phyloP scores from a whole-genome alignment of 2,329 filamentous ascomycete genomes.

The Neonectria hederae region DNA sequence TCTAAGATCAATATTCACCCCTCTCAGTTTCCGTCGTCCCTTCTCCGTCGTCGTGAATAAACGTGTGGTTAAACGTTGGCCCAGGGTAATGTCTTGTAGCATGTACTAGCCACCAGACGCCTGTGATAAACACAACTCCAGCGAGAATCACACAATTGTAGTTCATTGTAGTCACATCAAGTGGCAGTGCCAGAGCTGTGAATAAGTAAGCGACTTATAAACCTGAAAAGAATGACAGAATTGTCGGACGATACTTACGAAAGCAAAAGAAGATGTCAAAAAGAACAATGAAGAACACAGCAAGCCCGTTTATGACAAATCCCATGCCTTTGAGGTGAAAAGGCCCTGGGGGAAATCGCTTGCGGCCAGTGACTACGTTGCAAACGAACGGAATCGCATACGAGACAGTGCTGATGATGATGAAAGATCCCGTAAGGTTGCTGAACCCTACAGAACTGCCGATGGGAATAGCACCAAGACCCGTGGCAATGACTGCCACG shows the following conservation, averaged over 20 bases:
- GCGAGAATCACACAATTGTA: constrained; percentile 39
- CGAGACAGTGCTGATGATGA: constrained; percentile 41
- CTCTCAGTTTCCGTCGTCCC: neutral
- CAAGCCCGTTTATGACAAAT: constrained; percentile 27
- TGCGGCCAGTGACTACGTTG: constrained; percentile 31
- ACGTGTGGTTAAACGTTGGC: constrained; percentile 24
- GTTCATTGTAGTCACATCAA: constrained; percentile 39
- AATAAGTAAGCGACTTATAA: too few relatives aligned
- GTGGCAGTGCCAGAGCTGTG: constrained; percentile 33
- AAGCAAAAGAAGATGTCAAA: constrained; percentile 43
- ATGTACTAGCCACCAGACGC: constrained; percentile 33
- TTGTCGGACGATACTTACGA: constrained; percentile 35
- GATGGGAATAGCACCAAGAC: constrained; percentile 38
- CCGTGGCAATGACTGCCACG: constrained; percentile 37
- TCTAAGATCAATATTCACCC: neutral
- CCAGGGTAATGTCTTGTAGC: constrained; percentile 35
- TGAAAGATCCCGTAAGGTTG: constrained; percentile 41
- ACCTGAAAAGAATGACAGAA: too few relatives aligned
- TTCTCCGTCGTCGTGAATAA: constrained; percentile 4
- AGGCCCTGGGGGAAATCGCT: constrained; percentile 26
- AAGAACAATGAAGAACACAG: constrained; percentile 28
- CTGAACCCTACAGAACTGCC: constrained; percentile 40
- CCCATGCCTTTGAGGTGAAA: constrained; percentile 31
- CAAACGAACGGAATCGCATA: constrained; percentile 37
- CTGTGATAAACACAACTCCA: constrained; percentile 30